phyloP scores from a whole-genome alignment of 352 stramenopile genomes.

The Phytopythium litorale region DNA sequence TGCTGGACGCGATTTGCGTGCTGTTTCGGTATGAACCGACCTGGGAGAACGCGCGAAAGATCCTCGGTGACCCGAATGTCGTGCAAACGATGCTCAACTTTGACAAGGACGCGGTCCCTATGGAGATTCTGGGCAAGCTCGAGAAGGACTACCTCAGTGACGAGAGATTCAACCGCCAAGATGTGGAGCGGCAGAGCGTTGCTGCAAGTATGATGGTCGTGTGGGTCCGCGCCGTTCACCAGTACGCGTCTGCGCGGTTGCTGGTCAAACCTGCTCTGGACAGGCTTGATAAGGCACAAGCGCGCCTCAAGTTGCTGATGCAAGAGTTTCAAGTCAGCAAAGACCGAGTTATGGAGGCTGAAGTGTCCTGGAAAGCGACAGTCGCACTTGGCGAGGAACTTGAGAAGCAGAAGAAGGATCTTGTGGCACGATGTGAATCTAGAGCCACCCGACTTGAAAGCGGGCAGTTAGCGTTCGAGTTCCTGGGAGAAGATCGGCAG shows the following conservation, averaged over 20 bases:
- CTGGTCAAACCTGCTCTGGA: constrained; percentile 65
- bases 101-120: constrained; percentile 65
- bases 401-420: constrained; percentile 20
- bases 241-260: constrained; percentile 44
- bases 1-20: constrained; percentile 68
- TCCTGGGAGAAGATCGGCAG: constrained; percentile 33
- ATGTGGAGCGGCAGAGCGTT: constrained; percentile 75
- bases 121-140: constrained; percentile 32
- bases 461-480: constrained; percentile 28
- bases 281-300: constrained; percentile 57
- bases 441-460: constrained; percentile 21
- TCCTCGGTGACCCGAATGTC: constrained; percentile 65
- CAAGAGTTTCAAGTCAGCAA: constrained; percentile 67
- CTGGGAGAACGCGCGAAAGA: constrained; percentile 65
- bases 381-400: constrained; percentile 22
- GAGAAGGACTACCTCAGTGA: constrained; percentile 49
- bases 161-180: constrained; percentile 48
- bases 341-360: constrained; percentile 45
- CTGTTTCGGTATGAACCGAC: constrained; percentile 64
- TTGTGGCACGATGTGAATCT: constrained; percentile 21
- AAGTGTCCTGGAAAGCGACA: constrained; percentile 26
- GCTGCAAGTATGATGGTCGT: constrained; percentile 74
- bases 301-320: constrained; percentile 46
- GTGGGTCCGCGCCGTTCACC: constrained; percentile 66
- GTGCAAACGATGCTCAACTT: constrained; percentile 65